Base-by-base conservation (phyloP, 257 asterid species). In the Rhazya stricta region DNA sequence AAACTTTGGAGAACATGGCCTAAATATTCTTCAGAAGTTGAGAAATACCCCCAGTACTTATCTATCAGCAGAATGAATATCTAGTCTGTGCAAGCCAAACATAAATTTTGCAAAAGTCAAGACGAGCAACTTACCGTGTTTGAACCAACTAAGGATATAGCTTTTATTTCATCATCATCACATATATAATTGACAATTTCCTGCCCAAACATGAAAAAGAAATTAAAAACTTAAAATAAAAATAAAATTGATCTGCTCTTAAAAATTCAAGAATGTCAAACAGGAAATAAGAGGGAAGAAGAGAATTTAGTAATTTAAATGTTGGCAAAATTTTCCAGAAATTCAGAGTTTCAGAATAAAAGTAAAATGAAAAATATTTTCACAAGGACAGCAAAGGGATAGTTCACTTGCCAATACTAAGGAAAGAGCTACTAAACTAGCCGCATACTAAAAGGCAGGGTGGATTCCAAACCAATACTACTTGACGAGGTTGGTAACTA, bases 81-180 rank as follows among this genome's bases (percentile, higher is more conserved):
- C 29, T 41, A 56, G 29, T 9, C 42, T 50, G 12, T 74, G 68
- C 25, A 66, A 42, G 71, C 37, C 37, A 42, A 69, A 18, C 34
- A 36, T 12, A 67, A 74, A 56, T 36, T 32, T 50, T 39, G 74
- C n/a, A 30, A n/a, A 71, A 27, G 16, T 74, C 73, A 72, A 60
- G 15, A 56, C 15, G 18, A 84, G 67, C 56, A 65, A 71, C 86
- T 80, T 74, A 85, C 86, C 56, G 41, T 45, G 30, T 78, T 71
- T 80, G 89, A 80, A 61, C 76, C 81, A 73, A 81, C 69, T 61
- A 80, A 65, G 74, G 85, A 85, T 71, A 85, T 77, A 62, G 86
- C 89, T 78, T 76, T 76, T 73, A 85, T 76, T 77, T 85, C 84
- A 53, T 85, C 85, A 8, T 83, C 84, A 15, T 80, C 89, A 74